Conservation (phyloP, 345 rosid genomes). For the Brassica napus region Da-Ae NC_063444.1:3832001-3832500, state of each 20-base stretch:
- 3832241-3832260: not conserved
- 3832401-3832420: conserved; percentile 12
- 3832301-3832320: conserved; percentile 17
- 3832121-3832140: conserved; percentile 6
- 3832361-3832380: conserved; percentile 27
- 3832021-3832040: too few relatives aligned
- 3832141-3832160: conserved; percentile 15
- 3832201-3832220: not conserved
- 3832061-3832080: not conserved
- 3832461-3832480: conserved; percentile 34
- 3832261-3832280: not conserved
- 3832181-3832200: conserved; percentile 31
- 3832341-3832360: conserved; percentile 17
- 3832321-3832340: conserved; percentile 8
- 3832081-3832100: not conserved
- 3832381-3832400: conserved; percentile 29
- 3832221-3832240: not conserved
- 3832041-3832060: not conserved
- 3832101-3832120: conserved; percentile 13
- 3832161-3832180: conserved; percentile 22
- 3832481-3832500: conserved; percentile 28
- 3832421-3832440: conserved; percentile 30
- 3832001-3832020: too few relatives aligned
- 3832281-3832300: conserved; percentile 30
- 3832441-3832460: conserved; percentile 19